Evolutionary conservation across 2,329 filamentous ascomycete genomes (phyloP), one percentile per base, ranked within the genome.

Genomic region (Cryphonectria parasitica): DNA sequence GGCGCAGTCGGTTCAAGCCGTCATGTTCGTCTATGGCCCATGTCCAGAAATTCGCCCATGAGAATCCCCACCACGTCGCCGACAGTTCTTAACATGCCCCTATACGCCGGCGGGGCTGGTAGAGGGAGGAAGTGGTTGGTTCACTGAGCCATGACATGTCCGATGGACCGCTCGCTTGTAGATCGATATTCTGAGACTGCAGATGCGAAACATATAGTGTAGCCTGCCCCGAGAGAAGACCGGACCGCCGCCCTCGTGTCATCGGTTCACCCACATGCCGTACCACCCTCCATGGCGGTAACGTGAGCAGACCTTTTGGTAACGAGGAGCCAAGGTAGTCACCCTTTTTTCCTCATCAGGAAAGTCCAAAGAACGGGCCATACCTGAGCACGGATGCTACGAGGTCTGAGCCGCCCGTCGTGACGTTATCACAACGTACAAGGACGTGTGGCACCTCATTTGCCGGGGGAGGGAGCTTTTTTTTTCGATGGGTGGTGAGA

Each of bases 11-110:
- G 70, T 54, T 60, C 60, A 64, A 63, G 70, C 70, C 70, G 70
- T 65, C 69, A 41, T 71, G 69, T 68, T 68, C 66, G 58, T 68
- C 69, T 71, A 68, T 45, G 45, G 52, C 65, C 60, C 69, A 62
- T 45, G 65, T 62, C 69, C 41, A 63, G 17, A 17, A 17, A 60
- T 25, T 60, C 58, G 69, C 56, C 31, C 31, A 39, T 34, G 58
- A 15, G 7, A n/a, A 17, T 34, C 64, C 49, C 69, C 52, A 68
- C 60, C 52, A 65, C 52, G 17, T 45, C 36, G 49, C 61, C 49
- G 45, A 36, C 49, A 28, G 13, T 11, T 19, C 41, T 54, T n/a
- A 60, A 41, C n/a, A n/a, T 60, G 45, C 10, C 39, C 61, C 61
- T 52, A 17, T 43, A 61, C 41, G 41, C 54, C 52, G 39, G 58